Evolutionary conservation across 495 filamentous ascomycete genomes (phyloP), one percentile per base, ranked within the genome.

Genomic region (Sphaerosporella brunnea): DNA sequence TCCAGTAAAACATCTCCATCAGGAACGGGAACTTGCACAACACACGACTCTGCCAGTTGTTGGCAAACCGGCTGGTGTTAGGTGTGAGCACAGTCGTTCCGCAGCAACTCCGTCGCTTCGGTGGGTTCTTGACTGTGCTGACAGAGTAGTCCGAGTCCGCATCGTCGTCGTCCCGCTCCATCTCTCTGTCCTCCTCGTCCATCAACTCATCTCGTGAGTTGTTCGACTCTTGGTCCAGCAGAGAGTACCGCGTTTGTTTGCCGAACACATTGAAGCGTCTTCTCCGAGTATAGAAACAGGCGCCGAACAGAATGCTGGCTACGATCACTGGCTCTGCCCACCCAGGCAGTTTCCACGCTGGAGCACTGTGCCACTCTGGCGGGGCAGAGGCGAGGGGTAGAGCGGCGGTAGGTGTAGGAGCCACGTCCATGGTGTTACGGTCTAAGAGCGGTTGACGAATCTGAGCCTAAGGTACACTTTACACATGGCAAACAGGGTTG

Each of bases 1-100:
- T 75, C 82, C 82, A 87, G 53, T 88, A 87, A 69, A 79, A 85
- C 54, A 78, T 78, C 62, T 88, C 82, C 19, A 79, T 73, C 23
- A 87, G 59, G 53, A 88, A 88, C 9, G 82, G 82, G 44, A 82
- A 73, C 51, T 73, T 77, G 28, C 70, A 65, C 4, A 88, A 66
- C 19, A 84, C 59, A n/a, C 70, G 65, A 48, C 72, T 76, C 55
- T 79, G 75, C 26, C 69, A 51, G 51, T 75, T 62, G 42, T 69
- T 58, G 15, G 65, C 58, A 57, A 76, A 79, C 25, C 69, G 69
- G 0, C 72, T 71, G 1, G 75, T 69, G 52, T 79, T 76, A 2
- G 72, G 74, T 2, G 69, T 77, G 42, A 64, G 55, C 28, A 79
- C 50, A 2, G 54, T 45, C 25, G 66, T 47, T 9, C 75, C 69